A percentile compares a stretch with the other conserved stretches of the same genome.
Evolutionary conservation across 78 protist genomes (phyloP).

Genomic region (Abeoforma whisleri): DNA sequence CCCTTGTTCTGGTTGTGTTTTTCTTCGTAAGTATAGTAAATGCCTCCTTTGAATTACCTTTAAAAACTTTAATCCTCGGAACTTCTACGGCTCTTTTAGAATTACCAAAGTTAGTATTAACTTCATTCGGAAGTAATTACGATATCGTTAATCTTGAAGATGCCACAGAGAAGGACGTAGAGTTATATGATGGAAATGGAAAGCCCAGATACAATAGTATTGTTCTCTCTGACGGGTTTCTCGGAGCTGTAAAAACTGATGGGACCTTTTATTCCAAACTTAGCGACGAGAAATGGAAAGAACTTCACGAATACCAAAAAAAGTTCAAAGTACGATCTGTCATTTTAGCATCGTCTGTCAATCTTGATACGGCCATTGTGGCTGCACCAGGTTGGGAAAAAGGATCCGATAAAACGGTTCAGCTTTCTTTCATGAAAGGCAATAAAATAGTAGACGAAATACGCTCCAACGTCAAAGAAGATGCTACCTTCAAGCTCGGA

Average conservation of each 20-base stretch:
- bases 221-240: neutral
- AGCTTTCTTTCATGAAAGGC: neutral
- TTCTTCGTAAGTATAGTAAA: no score
- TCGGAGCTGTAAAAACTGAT: neutral
- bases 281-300: neutral
- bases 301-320: neutral
- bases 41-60: neutral
- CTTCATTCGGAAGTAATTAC: neutral
- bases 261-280: neutral
- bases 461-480: neutral
- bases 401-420: neutral
- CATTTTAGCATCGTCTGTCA: neutral
- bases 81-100: neutral
- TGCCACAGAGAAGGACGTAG: neutral
- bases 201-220: neutral
- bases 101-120: neutral
- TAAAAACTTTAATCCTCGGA: neutral
- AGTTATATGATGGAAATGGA: no score
- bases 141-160: neutral
- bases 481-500: neutral
- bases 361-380: neutral
- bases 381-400: slow-evolving; percentile 7
- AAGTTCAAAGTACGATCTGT: neutral
- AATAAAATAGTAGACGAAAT: neutral
- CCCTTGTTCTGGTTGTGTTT: no score